These are phyloP conservation scores for Dillenia turbinata DNA, from an alignment of 164 flowering plant species.

Conservation along the genomic window DNA sequence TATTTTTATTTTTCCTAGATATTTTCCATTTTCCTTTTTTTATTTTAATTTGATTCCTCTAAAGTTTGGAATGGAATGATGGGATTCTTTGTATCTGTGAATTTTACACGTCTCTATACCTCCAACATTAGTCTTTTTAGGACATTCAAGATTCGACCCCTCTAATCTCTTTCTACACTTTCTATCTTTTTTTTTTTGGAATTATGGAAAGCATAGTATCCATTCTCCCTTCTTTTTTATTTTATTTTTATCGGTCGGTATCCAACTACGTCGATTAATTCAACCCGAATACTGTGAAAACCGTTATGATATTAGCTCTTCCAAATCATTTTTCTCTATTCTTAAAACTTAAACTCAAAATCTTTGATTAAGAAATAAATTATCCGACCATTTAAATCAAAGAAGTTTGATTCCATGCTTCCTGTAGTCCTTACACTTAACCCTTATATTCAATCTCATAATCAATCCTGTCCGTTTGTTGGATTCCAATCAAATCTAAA, in stretches of 20 bases:
- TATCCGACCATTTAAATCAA: too few relatives aligned
- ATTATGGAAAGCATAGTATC: background rate
- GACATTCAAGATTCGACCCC: slow-evolving; percentile 11
- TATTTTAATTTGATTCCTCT: slow-evolving; percentile 20
- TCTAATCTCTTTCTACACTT: background rate
- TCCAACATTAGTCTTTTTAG: slow-evolving; percentile 54
- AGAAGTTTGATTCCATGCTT: too few relatives aligned
- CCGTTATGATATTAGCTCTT: too few relatives aligned
- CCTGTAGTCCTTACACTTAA: background rate
- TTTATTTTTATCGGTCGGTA: too few relatives aligned
- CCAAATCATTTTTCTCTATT: too few relatives aligned
- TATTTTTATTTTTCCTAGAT: slow-evolving; percentile 29
- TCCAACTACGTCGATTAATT: too few relatives aligned
- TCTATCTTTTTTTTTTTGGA: background rate
- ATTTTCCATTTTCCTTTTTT: slow-evolving; percentile 9
- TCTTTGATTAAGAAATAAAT: too few relatives aligned
- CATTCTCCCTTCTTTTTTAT: background rate
- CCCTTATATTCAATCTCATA: too few relatives aligned
- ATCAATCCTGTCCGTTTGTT: too few relatives aligned
- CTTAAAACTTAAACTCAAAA: too few relatives aligned
- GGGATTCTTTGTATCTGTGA: slow-evolving; percentile 41
- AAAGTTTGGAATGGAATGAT: slow-evolving; percentile 38
- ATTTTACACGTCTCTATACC: slow-evolving; percentile 19
- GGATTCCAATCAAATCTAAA: too few relatives aligned
- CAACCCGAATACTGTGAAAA: too few relatives aligned